Base-by-base conservation (phyloP, 2,329 filamentous ascomycete species). In the Metarhizium brunneum region DNA sequence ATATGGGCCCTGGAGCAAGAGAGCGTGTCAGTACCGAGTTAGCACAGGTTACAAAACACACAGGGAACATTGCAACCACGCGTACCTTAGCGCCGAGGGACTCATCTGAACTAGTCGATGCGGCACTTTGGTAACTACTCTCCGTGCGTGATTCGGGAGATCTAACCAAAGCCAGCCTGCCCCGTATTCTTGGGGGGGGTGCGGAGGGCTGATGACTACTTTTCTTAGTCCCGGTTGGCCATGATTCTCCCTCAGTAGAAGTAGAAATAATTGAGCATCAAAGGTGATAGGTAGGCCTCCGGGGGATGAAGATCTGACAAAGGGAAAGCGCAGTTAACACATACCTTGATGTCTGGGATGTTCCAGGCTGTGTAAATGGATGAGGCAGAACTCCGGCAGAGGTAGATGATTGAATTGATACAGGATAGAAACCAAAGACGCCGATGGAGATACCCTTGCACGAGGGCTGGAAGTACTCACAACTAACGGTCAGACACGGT, bases 41-140 rank as follows among this genome's bases (percentile, higher is more conserved):
- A 47, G 47, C 43, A 49, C 49, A 42, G 50, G 25, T 29, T 54
- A 32, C 14, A 38, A 30, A 48, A 48, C 45, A 48, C 32, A 49
- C 47, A 20, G 13, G 30, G n/a, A 49, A 32, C 20, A 4, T 48
- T 30, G 25, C n/a, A 11, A 29, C 48, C 35, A 20, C 29, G 50
- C 54, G 52, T 55, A 58, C 56, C 55, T 57, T 55, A 57, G 59
- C 58, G 54, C 53, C 54, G 56, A 54, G 47, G 50, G 45, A 56
- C 49, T 57, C 59, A 58, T 59, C 47, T 53, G 56, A 52, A 62
- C 38, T 55, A 40, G 57, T 50, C 56, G 60, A 55, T 57, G 57
- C 54, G 45, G 48, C 52, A 30, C 13, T 47, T 47, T 47, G 42
- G 49, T 36, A 45, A 6, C 42, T 52, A 32, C 36, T 52, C 53